Evolutionary conservation across 1,284 basidiomycete genomes (phyloP).

Genomic region (Anthracocystis panici-leucophaei): DNA sequence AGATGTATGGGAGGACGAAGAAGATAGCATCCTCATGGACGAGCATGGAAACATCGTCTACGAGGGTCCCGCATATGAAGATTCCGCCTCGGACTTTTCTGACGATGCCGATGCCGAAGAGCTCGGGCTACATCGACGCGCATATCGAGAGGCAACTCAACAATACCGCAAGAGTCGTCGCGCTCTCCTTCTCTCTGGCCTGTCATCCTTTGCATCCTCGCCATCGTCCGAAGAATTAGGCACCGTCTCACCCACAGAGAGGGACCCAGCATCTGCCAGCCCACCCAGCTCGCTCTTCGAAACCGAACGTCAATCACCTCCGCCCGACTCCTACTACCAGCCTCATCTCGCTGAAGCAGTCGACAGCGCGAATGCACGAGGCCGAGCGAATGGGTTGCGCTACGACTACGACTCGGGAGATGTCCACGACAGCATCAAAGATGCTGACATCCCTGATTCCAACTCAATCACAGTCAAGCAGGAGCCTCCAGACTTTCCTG

Average conservation of each 20-base stretch:
- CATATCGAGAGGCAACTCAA: constrained; percentile 47
- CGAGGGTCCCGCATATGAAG: constrained; percentile 27
- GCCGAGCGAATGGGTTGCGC: constrained; percentile 16
- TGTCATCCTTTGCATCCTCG: constrained; percentile 42
- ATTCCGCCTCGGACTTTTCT: constrained; percentile 38
- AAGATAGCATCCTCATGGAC: constrained; percentile 32
- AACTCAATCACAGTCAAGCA: constrained; percentile 9
- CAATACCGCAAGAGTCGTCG: constrained; percentile 51
- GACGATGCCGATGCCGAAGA: constrained; percentile 30
- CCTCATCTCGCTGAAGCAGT: constrained; percentile 32
- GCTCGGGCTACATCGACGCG: constrained; percentile 21
- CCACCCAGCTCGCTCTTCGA: constrained; percentile 32
- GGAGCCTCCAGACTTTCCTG: background rate
- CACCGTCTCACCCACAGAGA: constrained; percentile 17
- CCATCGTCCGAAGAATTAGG: constrained; percentile 32
- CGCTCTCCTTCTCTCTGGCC: constrained; percentile 46
- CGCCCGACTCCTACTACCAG: constrained; percentile 31
- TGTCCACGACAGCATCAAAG: background rate
- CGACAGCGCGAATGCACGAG: constrained; percentile 25
- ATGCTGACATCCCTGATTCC: background rate
- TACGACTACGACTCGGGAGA: constrained; percentile 26
- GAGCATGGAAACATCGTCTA: constrained; percentile 38
- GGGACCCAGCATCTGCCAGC: constrained; percentile 24
- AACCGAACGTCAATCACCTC: background rate
- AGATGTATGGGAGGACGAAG: constrained; percentile 50